phyloP scores from a whole-genome alignment of 495 filamentous ascomycete genomes.

The Lepidopterella palustris region DNA sequence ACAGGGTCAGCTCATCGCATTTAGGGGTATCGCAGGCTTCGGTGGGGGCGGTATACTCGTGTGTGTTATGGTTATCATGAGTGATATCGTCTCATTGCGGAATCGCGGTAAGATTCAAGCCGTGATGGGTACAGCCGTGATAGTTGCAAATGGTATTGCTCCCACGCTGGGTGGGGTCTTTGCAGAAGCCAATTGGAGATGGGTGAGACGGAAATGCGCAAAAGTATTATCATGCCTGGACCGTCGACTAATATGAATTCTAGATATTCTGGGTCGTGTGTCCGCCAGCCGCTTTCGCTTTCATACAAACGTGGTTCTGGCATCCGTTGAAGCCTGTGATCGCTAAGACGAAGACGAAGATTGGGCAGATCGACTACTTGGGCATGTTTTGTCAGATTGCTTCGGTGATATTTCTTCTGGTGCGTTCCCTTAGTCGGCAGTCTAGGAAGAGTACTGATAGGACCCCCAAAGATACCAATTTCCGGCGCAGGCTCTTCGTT shows the following conservation, averaged over 20 bases:
- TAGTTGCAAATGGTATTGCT: not conserved
- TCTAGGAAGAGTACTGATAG: not conserved
- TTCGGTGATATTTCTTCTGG: not conserved
- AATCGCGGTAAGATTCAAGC: not conserved
- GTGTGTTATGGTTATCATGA: not conserved
- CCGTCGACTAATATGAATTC: not conserved
- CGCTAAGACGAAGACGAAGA: not conserved
- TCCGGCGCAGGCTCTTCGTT: not conserved
- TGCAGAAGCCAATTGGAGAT: not conserved
- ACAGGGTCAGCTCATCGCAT: not conserved
- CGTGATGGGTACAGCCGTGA: not conserved
- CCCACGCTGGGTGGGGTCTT: not conserved
- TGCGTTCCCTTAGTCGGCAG: not conserved
- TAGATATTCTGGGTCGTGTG: not conserved
- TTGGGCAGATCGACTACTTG: not conserved
- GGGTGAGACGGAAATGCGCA: too few species aligned
- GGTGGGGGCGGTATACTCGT: not conserved
- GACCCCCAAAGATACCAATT: not conserved
- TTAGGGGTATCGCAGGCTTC: not conserved
- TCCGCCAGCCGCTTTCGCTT: not conserved
- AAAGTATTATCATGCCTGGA: too few species aligned
- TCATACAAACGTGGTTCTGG: not conserved
- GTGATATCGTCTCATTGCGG: not conserved
- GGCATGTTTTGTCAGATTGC: not conserved
- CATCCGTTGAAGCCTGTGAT: not conserved